Evolutionary conservation across 768 basidiomycete genomes (phyloP), one percentile per base, ranked within the genome.

Genomic region (Serpula lacrymans): DNA sequence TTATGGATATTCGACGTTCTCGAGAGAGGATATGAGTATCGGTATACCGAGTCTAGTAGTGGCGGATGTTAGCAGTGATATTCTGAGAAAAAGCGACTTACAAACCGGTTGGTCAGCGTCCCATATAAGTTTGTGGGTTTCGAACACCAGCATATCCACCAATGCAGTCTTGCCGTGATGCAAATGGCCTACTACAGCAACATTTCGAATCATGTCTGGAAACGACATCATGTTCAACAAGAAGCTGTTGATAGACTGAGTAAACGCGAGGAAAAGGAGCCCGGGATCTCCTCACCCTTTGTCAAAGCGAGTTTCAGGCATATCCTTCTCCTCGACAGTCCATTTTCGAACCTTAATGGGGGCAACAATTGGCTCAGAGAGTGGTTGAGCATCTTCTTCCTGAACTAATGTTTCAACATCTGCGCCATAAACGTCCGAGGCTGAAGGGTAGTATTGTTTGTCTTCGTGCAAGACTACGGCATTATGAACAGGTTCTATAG

Each of bases 131-230:
- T 92, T 91, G 64, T 99, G 96, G 0, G 96, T 99, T 66, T 98
- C 93, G 50, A 90, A 87, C 6, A 94, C 83, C 43, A 99, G 77
- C 91, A 97, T 97, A 61, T 99, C 96, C 78, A 99, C 70, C 34
- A 99, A 69, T 1, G 91, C 85, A 0, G 96, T 97, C 70, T 99
- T 99, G 53, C 96, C 96, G 55, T 99, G 96, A 56, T 99, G 96
- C 36, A 99, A 66, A 57, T 98, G 95, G 11, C 96, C 96, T 12
- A 94, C 94, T 13, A 99, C 77, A 37, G 92, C 92, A 20, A 99
- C 88, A 62, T 98, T 98, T 37, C 96, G 82, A 58, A 97, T 80
- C 84, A 93, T 95, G 41, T 91, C 87, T 18, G 93, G 94, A 62
- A 91, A 88, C 9, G 77, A 73, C 54, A 88, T 87, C 79, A 96